These are phyloP conservation scores for Astrothelium subdiscretum DNA, from an alignment of 495 filamentous ascomycete genomes.

Conservation along the genomic window DNA sequence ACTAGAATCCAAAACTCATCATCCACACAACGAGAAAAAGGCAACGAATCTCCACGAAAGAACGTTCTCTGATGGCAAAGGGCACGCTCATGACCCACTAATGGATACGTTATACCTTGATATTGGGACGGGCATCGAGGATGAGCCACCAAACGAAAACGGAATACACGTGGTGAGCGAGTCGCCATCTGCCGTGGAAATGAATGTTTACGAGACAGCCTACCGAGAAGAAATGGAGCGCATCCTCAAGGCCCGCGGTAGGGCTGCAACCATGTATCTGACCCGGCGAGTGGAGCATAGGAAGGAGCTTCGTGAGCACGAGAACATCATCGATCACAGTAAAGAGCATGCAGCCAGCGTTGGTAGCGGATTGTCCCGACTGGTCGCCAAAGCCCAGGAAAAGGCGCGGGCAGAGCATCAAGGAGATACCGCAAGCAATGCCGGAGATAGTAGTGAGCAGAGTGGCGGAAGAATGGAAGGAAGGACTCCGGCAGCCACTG, in stretches of 20 bases:
- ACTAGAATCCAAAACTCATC: background rate
- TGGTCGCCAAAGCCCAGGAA: background rate
- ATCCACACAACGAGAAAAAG: background rate
- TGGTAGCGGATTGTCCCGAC: background rate
- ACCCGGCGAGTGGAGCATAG: slow-evolving; percentile 49
- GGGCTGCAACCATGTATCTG: slow-evolving; percentile 40
- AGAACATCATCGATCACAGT: slow-evolving; percentile 12
- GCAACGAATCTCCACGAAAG: slow-evolving; percentile 1
- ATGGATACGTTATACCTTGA: slow-evolving; percentile 56
- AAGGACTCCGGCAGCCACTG: background rate
- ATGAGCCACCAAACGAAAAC: slow-evolving; percentile 8
- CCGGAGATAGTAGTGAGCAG: background rate
- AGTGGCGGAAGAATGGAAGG: background rate
- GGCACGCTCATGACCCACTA: slow-evolving; percentile 54
- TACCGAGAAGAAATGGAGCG: slow-evolving; percentile 72
- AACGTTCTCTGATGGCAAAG: slow-evolving; percentile 33
- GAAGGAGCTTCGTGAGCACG: slow-evolving; percentile 19
- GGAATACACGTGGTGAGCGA: slow-evolving; percentile 50
- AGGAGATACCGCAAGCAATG: background rate
- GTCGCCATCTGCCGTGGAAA: slow-evolving; percentile 66
- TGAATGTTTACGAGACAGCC: slow-evolving; percentile 77
- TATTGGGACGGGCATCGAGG: slow-evolving; percentile 52
- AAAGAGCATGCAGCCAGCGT: background rate
- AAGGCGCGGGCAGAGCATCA: background rate
- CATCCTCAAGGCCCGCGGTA: slow-evolving; percentile 40